These are phyloP conservation scores for Naegleria gruberi DNA, from an alignment of 208 protist genomes.

Conservation along the genomic window DNA sequence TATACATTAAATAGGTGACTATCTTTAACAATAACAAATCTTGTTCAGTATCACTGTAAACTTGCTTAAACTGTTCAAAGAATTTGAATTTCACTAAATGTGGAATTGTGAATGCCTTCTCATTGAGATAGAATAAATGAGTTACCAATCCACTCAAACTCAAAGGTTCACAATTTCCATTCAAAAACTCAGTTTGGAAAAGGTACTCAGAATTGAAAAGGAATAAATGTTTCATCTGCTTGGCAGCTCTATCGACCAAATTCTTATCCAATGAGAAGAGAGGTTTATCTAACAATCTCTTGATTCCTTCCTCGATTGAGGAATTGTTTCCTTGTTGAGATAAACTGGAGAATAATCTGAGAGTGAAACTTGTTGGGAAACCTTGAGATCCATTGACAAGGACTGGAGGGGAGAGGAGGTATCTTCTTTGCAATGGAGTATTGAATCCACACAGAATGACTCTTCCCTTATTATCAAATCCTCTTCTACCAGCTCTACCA, in stretches of 20 bases:
- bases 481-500: constrained; percentile 21
- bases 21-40: background rate
- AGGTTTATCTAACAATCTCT: too few species aligned
- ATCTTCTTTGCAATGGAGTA: background rate
- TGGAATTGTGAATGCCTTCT: background rate
- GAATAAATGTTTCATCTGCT: too few species aligned
- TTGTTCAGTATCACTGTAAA: too few species aligned
- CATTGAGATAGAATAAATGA: background rate
- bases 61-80: background rate
- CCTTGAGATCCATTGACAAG: background rate
- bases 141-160: background rate
- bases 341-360: background rate
- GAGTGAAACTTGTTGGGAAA: background rate
- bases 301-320: too few species aligned
- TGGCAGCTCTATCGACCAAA: too few species aligned
- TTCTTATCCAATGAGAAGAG: too few species aligned
- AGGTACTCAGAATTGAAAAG: too few species aligned
- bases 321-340: too few species aligned
- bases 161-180: background rate
- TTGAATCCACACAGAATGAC: background rate
- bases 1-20: background rate
- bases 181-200: too few species aligned
- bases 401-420: background rate
- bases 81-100: background rate
- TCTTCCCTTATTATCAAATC: constrained; percentile 5